phyloP scores from a whole-genome alignment of 1,284 basidiomycete genomes.

The Waitea zeae region DNA sequence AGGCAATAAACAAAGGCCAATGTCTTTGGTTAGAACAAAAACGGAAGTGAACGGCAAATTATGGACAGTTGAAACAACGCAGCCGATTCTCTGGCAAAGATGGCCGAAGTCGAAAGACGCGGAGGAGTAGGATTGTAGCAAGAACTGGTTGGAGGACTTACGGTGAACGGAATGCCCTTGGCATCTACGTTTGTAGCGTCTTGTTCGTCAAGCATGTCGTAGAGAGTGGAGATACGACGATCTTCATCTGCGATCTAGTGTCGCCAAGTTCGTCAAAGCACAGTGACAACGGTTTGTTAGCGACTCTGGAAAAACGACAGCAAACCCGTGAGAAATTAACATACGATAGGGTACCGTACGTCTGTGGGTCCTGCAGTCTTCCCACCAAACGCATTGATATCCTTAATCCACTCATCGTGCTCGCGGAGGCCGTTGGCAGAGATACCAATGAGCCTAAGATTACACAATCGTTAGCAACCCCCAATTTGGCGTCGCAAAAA shows the following conservation, averaged over 20 bases:
- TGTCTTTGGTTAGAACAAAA: background rate
- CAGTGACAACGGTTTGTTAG: conserved; percentile 4
- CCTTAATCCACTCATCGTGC: conserved; percentile 83
- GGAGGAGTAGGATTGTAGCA: no score
- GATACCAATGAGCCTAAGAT: conserved; percentile 85
- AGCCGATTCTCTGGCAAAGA: no score
- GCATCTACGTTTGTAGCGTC: conserved; percentile 89
- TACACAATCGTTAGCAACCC: no score
- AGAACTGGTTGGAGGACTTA: conserved; percentile 13
- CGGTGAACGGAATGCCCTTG: conserved; percentile 79
- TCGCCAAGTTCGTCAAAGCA: no score
- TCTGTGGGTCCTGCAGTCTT: conserved; percentile 49
- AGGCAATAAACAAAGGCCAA: conserved; percentile 4
- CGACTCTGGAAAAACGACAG: conserved; percentile 3
- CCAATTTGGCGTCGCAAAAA: no score
- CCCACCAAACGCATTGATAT: conserved; percentile 73
- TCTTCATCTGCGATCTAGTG: conserved; percentile 88
- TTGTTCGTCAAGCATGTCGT: conserved; percentile 94
- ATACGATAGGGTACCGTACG: conserved; percentile 83
- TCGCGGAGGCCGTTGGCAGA: conserved; percentile 83
- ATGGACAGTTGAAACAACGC: no score
- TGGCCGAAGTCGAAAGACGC: no score
- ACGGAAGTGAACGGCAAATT: no score
- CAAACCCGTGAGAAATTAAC: no score
- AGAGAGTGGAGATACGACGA: conserved; percentile 71